Percentiles rank a stretch among this genome's conserved stretches.
Conservation (phyloP, 2,329 filamentous ascomycete genomes). For the Nakataea oryzae region DNA sequence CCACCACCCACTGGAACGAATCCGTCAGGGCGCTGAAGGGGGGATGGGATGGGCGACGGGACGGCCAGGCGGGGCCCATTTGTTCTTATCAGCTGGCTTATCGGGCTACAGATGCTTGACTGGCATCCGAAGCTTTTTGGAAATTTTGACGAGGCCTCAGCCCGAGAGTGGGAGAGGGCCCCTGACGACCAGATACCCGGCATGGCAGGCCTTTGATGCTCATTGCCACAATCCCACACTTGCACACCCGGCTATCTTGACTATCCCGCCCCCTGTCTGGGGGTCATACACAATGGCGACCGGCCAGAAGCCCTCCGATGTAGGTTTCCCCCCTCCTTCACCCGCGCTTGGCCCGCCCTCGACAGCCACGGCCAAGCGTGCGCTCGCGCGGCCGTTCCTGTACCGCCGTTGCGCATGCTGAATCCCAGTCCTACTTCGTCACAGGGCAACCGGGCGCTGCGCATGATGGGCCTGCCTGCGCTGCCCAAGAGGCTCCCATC, state of each 20-base stretch:
- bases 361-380: not conserved
- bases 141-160: not conserved
- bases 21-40: not conserved
- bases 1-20: not conserved
- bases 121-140: not conserved
- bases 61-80: not conserved
- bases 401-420: not conserved
- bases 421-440: not conserved
- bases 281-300: not conserved
- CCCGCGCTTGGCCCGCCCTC: no score
- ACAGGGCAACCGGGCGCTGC: slow-evolving; percentile 59
- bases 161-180: not conserved
- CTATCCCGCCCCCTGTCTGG: not conserved
- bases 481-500: slow-evolving; percentile 80
- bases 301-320: slow-evolving; percentile 3
- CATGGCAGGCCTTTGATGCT: not conserved
- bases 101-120: not conserved
- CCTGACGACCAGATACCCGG: not conserved
- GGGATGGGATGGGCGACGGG: no score
- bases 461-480: slow-evolving; percentile 76
- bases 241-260: not conserved
- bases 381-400: not conserved
- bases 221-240: no score
- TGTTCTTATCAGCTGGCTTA: not conserved
- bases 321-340: not conserved